These are phyloP conservation scores for Tylopilus felleus DNA, from an alignment of 768 basidiomycete genomes.

Conservation along the genomic window DNA sequence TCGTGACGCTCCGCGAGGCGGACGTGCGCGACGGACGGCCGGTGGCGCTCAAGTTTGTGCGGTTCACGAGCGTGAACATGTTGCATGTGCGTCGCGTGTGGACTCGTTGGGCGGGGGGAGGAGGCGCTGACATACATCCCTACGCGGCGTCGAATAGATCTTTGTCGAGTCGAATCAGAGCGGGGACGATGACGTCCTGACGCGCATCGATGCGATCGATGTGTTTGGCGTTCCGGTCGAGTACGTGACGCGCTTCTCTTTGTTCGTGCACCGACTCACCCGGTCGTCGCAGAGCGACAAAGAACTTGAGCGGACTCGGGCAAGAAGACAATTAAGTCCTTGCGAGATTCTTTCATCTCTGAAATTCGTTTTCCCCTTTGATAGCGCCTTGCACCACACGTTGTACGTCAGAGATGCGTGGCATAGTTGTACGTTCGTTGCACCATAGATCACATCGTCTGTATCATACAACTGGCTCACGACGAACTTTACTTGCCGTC, in stretches of 20 bases:
- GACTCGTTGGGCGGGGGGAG: no score
- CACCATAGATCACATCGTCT: constrained; percentile 4
- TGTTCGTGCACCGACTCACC: constrained; percentile 3
- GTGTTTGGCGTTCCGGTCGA: constrained; percentile 56
- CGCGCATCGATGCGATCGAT: constrained; percentile 66
- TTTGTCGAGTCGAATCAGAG: constrained; percentile 70
- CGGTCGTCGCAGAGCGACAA: constrained; percentile 31
- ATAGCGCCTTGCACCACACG: background rate
- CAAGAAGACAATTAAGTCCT: constrained; percentile 30
- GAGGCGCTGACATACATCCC: no score
- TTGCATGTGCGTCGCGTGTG: constrained; percentile 46
- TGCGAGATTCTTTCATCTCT: background rate
- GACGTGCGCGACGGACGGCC: constrained; percentile 43
- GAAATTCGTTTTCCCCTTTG: no score
- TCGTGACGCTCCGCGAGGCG: constrained; percentile 48
- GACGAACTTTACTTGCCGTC: constrained; percentile 52
- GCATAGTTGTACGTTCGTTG: constrained; percentile 1
- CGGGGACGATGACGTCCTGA: constrained; percentile 47
- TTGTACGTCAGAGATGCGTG: background rate
- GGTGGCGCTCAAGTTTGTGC: constrained; percentile 57
- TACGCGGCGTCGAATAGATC: no score
- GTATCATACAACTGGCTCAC: background rate
- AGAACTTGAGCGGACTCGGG: constrained; percentile 36
- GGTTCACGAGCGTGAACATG: constrained; percentile 66
- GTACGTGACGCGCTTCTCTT: constrained; percentile 36